Conservation (phyloP, 106 monocot genomes). For the Ottelia alismoides region DNA sequence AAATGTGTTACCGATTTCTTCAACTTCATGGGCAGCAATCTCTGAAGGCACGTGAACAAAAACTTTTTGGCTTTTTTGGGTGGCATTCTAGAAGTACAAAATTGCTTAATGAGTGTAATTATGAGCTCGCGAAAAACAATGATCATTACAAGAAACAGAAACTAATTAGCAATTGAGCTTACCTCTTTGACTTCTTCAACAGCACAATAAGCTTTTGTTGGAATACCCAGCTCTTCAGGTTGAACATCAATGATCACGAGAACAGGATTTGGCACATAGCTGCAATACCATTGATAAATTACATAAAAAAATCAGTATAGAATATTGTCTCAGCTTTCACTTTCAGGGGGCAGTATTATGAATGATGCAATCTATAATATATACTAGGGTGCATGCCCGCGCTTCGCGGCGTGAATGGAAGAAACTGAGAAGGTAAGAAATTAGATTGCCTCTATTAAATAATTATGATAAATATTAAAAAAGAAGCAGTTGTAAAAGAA, state of each 20-base stretch:
- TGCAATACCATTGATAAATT: slow-evolving; percentile 2
- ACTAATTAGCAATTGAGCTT: no score
- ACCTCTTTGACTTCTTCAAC: slow-evolving; percentile 92
- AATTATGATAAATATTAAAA: no score
- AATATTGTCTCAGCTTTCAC: no score
- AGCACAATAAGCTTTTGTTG: slow-evolving; percentile 79
- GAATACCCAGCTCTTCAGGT: slow-evolving; percentile 72
- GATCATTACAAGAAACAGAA: no score
- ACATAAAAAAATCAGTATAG: slow-evolving; percentile 2
- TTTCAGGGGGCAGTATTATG: no score
- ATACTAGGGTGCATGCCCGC: no score
- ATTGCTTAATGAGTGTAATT: background rate
- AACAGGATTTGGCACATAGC: slow-evolving; percentile 76
- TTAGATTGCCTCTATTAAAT: no score
- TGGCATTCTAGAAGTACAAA: slow-evolving; percentile 65
- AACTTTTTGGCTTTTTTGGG: slow-evolving; percentile 94
- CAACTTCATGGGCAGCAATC: slow-evolving; percentile 99
- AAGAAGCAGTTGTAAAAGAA: no score
- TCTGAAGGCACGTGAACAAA: slow-evolving; percentile 98
- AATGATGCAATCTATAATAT: no score
- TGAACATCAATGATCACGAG: slow-evolving; percentile 84
- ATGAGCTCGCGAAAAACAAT: no score
- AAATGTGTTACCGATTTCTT: slow-evolving; percentile 76
- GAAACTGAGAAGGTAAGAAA: no score
- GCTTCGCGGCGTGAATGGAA: no score